These are phyloP conservation scores for Picea abies DNA, from an alignment of 83 land plant genomes.

Conservation along the genomic window DNA sequence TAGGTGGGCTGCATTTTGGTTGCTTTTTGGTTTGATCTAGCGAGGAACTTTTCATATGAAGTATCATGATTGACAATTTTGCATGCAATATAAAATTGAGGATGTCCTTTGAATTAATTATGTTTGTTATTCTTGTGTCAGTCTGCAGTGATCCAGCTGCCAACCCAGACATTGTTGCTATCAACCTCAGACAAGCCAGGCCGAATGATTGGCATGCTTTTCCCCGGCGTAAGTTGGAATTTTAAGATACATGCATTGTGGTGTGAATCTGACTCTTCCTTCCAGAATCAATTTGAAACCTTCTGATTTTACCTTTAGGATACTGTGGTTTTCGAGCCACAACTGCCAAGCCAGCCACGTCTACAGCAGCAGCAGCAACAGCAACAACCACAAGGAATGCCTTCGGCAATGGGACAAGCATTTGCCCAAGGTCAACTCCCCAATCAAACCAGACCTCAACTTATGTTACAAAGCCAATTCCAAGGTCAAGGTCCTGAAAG, in stretches of 20 bases:
- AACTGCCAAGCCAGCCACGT: conserved; percentile 56
- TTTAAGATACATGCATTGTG: conserved; percentile 9
- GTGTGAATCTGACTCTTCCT: neutral
- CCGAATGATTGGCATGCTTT: conserved; percentile 97
- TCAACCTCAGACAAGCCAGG: conserved; percentile 92
- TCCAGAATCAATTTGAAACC: neutral
- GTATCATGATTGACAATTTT: too few species aligned
- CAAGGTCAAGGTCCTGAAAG: conserved; percentile 44
- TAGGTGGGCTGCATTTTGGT: too few species aligned
- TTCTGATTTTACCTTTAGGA: conserved; percentile 51
- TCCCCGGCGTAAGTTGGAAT: conserved; percentile 82
- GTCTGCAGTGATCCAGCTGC: conserved; percentile 98
- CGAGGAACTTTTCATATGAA: too few species aligned
- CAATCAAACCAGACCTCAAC: conserved; percentile 48
- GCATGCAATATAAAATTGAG: too few species aligned
- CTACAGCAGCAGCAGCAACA: conserved; percentile 49
- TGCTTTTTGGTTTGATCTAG: too few species aligned
- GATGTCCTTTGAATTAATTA: too few species aligned
- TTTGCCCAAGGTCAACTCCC: conserved; percentile 56
- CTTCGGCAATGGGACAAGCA: conserved; percentile 47
- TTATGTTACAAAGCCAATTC: conserved; percentile 52
- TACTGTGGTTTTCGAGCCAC: conserved; percentile 97
- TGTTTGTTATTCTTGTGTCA: conserved; percentile 19
- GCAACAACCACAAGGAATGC: conserved; percentile 55
- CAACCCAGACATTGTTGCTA: conserved; percentile 89